phyloP scores from a whole-genome alignment of 1,284 basidiomycete species.

The Malassezia dermatis region DNA sequence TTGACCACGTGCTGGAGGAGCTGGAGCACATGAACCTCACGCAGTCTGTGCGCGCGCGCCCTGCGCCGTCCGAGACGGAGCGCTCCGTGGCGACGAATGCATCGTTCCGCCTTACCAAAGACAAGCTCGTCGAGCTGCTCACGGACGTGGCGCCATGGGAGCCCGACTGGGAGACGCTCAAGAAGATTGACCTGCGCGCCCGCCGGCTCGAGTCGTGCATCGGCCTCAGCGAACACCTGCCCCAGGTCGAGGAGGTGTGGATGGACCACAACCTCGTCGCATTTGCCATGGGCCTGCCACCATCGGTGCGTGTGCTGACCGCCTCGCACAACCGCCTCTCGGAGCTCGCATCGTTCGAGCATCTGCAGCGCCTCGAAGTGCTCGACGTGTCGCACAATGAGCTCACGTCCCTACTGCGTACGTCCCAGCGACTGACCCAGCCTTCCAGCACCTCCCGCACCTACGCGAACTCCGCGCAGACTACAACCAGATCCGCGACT shows the following conservation, averaged over 20 bases:
- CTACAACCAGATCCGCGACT: constrained; percentile 63
- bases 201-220: constrained; percentile 79
- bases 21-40: constrained; percentile 16
- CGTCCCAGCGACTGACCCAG: constrained; percentile 8
- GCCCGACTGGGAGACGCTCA: constrained; percentile 80
- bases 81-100: constrained; percentile 81
- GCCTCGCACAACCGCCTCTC: constrained; percentile 56
- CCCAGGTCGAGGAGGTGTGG: constrained; percentile 66
- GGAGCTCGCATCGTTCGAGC: constrained; percentile 74
- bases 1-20: constrained; percentile 14
- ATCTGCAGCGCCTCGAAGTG: constrained; percentile 72
- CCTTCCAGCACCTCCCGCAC: constrained; percentile 50
- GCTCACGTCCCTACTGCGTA: constrained; percentile 56
- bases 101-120: constrained; percentile 83
- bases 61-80: constrained; percentile 49
- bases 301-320: constrained; percentile 25
- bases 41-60: not conserved
- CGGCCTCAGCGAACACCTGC: constrained; percentile 84
- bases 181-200: constrained; percentile 64
- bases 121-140: constrained; percentile 78
- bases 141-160: constrained; percentile 92
- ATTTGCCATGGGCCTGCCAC: constrained; percentile 39
- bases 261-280: constrained; percentile 52
- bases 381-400: constrained; percentile 85
- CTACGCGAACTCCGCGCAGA: constrained; percentile 81